Conservation (phyloP, 78 protist species). For the Planoprotostelium fungivorum region DNA sequence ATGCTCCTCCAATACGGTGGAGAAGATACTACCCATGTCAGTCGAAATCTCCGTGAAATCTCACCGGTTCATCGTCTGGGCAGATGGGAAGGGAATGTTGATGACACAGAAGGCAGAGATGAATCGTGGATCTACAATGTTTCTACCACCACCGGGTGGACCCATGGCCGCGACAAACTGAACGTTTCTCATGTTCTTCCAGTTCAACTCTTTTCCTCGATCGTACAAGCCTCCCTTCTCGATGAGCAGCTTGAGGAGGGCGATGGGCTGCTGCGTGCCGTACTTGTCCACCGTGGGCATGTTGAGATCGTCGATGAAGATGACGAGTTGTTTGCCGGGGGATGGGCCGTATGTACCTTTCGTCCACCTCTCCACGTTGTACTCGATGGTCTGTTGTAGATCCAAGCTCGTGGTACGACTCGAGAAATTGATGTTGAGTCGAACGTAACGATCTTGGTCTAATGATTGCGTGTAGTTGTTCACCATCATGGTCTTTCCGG, state of each 20-base stretch:
- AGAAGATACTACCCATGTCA: constrained; percentile 75
- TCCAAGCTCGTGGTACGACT: constrained; percentile 83
- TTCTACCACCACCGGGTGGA: constrained; percentile 99
- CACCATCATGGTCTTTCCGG: constrained; percentile 74
- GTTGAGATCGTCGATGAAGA: constrained; percentile 96
- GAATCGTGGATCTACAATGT: constrained; percentile 82
- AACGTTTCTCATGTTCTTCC: constrained; percentile 82
- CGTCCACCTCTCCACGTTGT: constrained; percentile 65
- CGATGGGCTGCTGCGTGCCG: constrained; percentile 93
- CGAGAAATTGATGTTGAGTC: constrained; percentile 79
- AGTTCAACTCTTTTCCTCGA: constrained; percentile 39
- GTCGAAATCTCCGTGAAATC: constrained; percentile 78
- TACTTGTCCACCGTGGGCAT: constrained; percentile 92
- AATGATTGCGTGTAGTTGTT: constrained; percentile 21
- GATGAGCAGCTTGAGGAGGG: constrained; percentile 90
- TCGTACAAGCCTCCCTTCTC: constrained; percentile 96
- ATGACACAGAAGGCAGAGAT: constrained; percentile 86
- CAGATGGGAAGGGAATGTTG: constrained; percentile 94
- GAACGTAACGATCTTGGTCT: constrained; percentile 6
- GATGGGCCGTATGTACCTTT: constrained; percentile 75
- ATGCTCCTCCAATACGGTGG: constrained; percentile 58
- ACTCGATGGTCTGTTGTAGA: constrained; percentile 76
- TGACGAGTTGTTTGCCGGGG: constrained; percentile 84
- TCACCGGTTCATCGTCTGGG: constrained; percentile 71
- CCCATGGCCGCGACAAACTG: constrained; percentile 95